Conservation (phyloP, 108 stramenopile species). For the Discostella pseudostelligera region DNA sequence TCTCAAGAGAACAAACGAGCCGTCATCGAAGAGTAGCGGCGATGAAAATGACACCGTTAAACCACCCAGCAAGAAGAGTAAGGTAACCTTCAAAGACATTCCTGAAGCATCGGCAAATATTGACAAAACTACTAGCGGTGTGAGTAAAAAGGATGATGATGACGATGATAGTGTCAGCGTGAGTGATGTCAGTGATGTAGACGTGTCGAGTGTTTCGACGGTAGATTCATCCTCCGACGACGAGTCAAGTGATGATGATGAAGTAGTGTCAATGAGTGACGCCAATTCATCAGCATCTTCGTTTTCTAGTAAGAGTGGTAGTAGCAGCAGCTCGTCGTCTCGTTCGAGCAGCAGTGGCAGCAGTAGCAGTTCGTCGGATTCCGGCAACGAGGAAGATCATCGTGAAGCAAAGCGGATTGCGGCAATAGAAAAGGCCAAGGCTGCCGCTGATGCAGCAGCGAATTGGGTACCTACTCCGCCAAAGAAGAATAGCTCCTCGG, state of each 20-base stretch:
- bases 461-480: constrained; percentile 72
- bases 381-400: constrained; percentile 49
- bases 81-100: constrained; percentile 3
- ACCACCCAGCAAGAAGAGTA: constrained; percentile 30
- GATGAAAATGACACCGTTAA: constrained; percentile 14
- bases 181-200: constrained; percentile 83
- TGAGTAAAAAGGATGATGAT: constrained; percentile 9
- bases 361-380: constrained; percentile 28
- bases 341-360: constrained; percentile 18
- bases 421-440: constrained; percentile 62
- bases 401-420: constrained; percentile 46
- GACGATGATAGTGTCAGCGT: constrained; percentile 53
- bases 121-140: not conserved
- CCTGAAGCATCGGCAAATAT: not conserved
- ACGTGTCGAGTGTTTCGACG: constrained; percentile 86
- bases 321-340: constrained; percentile 31
- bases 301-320: constrained; percentile 24
- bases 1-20: not conserved
- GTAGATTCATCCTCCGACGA: constrained; percentile 63
- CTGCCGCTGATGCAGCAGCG: constrained; percentile 83
- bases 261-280: constrained; percentile 24
- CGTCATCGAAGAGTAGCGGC: constrained; percentile 19
- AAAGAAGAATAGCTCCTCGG: constrained; percentile 39
- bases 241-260: constrained; percentile 43
- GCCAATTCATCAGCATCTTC: constrained; percentile 30